Conservation (phyloP, 805 yeast genomes). For the Saccharomycopsis olivae region DNA sequence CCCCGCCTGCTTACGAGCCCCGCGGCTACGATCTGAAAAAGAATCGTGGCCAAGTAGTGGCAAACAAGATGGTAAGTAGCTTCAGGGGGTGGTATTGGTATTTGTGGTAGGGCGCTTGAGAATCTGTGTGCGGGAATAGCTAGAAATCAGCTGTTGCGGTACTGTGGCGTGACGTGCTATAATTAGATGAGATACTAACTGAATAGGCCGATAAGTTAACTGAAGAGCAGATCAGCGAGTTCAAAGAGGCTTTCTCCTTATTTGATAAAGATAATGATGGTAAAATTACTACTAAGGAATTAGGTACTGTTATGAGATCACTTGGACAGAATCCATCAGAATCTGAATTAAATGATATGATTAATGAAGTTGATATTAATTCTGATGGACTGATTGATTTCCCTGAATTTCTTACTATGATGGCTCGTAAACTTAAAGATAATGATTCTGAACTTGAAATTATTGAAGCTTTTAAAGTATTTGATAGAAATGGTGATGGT, state of each 20-base stretch:
- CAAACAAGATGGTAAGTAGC: too few species aligned
- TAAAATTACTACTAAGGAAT: conserved; percentile 87
- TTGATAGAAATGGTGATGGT: conserved; percentile 93
- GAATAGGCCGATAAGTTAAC: conserved; percentile 78
- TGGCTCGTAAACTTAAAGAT: conserved; percentile 91
- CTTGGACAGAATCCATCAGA: conserved; percentile 96
- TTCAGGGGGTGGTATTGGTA: too few species aligned
- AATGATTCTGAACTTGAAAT: conserved; percentile 96
- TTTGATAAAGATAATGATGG: conserved; percentile 97
- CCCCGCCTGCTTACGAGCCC: too few species aligned
- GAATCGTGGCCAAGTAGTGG: too few species aligned
- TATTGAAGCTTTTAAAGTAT: conserved; percentile 95
- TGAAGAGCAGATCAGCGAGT: conserved; percentile 93
- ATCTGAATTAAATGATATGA: conserved; percentile 90
- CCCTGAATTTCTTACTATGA: conserved; percentile 72
- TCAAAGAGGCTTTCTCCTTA: conserved; percentile 94
- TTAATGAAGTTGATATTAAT: conserved; percentile 93
- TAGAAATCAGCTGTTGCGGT: too few species aligned
- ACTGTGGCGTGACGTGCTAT: too few species aligned
- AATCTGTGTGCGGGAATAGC: too few species aligned
- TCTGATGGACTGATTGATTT: conserved; percentile 86
- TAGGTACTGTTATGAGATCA: conserved; percentile 99
- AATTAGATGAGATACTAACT: too few species aligned
- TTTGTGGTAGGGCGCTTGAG: too few species aligned
- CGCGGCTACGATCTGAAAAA: too few species aligned